These are phyloP conservation scores for Vitis cinerea DNA, from an alignment of 164 flowering plant genomes.

Conservation along the genomic window DNA sequence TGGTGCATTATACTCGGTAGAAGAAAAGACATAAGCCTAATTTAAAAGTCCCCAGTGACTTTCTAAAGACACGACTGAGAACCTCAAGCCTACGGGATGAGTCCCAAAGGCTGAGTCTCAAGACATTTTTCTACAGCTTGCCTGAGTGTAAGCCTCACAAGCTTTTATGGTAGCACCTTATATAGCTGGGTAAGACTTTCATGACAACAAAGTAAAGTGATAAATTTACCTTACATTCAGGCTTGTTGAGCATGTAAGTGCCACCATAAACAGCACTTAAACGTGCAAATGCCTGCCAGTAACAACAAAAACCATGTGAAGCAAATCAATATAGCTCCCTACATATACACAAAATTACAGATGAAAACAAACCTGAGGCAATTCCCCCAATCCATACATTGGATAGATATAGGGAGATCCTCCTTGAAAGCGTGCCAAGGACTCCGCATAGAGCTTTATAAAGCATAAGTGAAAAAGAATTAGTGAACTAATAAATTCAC, in stretches of 20 bases:
- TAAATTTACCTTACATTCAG: conserved; percentile 73
- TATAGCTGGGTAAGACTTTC: background rate
- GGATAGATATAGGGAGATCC: conserved; percentile 97
- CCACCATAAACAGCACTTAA: conserved; percentile 98
- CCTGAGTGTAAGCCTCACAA: background rate
- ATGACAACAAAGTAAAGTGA: background rate
- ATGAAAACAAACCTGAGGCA: conserved; percentile 73
- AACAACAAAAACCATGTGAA: background rate
- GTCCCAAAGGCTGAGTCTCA: background rate
- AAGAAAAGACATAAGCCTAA: too few species aligned
- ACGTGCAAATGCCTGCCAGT: conserved; percentile 88
- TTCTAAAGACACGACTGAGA: background rate
- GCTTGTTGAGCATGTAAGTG: conserved; percentile 98
- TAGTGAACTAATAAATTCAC: background rate
- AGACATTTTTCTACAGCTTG: background rate
- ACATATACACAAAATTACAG: background rate
- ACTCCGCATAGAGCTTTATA: conserved; percentile 83
- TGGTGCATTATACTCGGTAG: too few species aligned
- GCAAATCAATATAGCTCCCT: background rate
- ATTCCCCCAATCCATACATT: conserved; percentile 85
- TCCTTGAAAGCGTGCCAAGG: conserved; percentile 91
- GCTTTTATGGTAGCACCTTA: too few species aligned
- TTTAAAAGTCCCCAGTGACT: too few species aligned
- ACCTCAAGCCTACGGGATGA: background rate
- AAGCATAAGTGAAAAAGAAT: conserved; percentile 11